phyloP scores from a whole-genome alignment of 495 filamentous ascomycete species.

The Penicillium maclennaniae region DNA sequence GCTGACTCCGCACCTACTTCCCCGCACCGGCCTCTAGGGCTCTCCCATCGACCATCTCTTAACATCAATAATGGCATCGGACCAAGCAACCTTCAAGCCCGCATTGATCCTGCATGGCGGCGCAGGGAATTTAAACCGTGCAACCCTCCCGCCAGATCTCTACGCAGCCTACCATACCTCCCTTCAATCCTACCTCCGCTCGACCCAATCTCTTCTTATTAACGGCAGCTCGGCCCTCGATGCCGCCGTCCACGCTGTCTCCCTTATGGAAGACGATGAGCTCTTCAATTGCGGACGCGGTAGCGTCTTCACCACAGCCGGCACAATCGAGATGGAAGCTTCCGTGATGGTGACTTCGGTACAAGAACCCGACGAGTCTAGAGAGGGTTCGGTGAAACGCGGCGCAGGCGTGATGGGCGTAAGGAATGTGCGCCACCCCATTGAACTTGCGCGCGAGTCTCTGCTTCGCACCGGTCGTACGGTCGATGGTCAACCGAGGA shows the following conservation, averaged over 20 bases:
- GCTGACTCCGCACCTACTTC: constrained; percentile 6
- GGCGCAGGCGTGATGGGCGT: constrained; percentile 73
- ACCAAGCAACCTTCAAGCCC: constrained; percentile 44
- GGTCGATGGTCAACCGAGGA: constrained; percentile 26
- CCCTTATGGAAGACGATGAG: constrained; percentile 71
- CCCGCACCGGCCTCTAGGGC: constrained; percentile 1
- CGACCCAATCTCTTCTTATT: constrained; percentile 40
- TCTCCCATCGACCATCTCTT: background rate
- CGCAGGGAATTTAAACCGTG: constrained; percentile 71
- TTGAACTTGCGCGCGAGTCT: constrained; percentile 68
- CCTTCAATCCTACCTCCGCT: constrained; percentile 59
- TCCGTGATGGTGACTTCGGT: constrained; percentile 75
- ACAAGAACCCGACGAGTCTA: background rate
- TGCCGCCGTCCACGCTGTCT: constrained; percentile 71
- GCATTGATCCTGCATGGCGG: constrained; percentile 86
- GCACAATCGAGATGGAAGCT: constrained; percentile 82
- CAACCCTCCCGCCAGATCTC: constrained; percentile 58
- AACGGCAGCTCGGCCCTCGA: constrained; percentile 57
- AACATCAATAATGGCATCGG: constrained; percentile 8
- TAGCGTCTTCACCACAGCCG: constrained; percentile 79
- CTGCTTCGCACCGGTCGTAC: constrained; percentile 53
- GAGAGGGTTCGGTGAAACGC: constrained; percentile 59
- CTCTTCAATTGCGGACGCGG: constrained; percentile 86
- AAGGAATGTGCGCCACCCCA: constrained; percentile 70
- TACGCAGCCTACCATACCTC: constrained; percentile 59